Evolutionary conservation across 495 filamentous ascomycete species (phyloP).

Genomic region (Parachaetomium inaequale): DNA sequence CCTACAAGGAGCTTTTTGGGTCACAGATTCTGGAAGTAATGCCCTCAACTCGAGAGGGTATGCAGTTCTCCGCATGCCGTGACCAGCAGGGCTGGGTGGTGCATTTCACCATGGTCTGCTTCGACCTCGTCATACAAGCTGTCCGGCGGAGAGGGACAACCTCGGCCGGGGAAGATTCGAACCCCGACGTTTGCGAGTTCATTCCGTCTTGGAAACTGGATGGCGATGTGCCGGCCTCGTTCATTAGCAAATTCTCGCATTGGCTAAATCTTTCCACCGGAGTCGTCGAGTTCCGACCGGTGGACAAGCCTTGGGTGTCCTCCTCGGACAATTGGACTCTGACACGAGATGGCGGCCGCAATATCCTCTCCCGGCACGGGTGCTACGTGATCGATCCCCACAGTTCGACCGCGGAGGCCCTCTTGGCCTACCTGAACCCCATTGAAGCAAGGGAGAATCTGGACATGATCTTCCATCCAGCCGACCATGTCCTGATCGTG

Average conservation of each 20-base stretch:
- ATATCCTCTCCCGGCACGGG: not conserved
- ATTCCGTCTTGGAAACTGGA: constrained; percentile 43
- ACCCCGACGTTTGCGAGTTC: constrained; percentile 37
- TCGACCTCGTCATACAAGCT: constrained; percentile 15
- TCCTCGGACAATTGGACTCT: constrained; percentile 17
- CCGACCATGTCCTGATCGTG: not conserved
- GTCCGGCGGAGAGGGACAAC: constrained; percentile 19
- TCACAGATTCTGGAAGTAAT: constrained; percentile 44
- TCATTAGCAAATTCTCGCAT: constrained; percentile 51
- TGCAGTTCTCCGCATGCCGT: constrained; percentile 42
- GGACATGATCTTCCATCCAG: constrained; percentile 14
- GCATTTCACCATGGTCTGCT: constrained; percentile 20
- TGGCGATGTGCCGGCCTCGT: constrained; percentile 43
- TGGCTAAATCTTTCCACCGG: constrained; percentile 39
- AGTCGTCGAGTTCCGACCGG: constrained; percentile 50
- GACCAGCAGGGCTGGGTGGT: constrained; percentile 22
- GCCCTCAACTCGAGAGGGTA: constrained; percentile 43
- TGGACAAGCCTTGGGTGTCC: constrained; percentile 40
- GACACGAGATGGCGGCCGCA: not conserved
- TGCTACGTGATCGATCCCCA: constrained; percentile 14
- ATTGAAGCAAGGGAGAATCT: constrained; percentile 12
- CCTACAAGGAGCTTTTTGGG: constrained; percentile 36
- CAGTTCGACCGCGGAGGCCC: not conserved
- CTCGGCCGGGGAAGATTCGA: constrained; percentile 22
- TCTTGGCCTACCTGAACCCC: constrained; percentile 8